phyloP scores from a whole-genome alignment of 2,329 filamentous ascomycete species.

The Apiospora rasikravindrae region DNA sequence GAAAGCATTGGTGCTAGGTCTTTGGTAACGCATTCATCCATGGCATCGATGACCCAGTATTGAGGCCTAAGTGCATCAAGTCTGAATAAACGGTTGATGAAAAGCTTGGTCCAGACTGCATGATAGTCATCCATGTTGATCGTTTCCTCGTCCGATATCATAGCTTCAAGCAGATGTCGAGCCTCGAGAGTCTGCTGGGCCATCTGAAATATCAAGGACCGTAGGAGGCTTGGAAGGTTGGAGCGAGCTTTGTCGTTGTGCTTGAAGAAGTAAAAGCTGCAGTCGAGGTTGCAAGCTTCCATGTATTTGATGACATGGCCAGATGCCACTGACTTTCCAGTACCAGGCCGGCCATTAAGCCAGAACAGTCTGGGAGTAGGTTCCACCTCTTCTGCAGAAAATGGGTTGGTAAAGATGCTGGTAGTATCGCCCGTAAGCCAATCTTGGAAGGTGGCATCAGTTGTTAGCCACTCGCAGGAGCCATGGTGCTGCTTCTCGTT shows the following conservation, averaged over 20 bases:
- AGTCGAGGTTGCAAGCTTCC: constrained; percentile 23
- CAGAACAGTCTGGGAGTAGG: constrained; percentile 30
- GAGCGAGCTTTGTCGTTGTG: constrained; percentile 25
- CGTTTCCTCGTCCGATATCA: constrained; percentile 29
- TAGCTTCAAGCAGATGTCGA: constrained; percentile 29
- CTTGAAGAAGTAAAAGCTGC: constrained; percentile 30
- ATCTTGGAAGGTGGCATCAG: not conserved
- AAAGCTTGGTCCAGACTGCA: constrained; percentile 41
- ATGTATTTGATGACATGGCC: constrained; percentile 24
- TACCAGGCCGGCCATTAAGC: constrained; percentile 35
- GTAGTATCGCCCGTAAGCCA: not conserved
- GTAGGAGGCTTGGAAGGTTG: constrained; percentile 26
- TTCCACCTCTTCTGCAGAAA: not conserved
- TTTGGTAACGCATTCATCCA: no score
- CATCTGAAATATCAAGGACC: constrained; percentile 42
- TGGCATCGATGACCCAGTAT: no score
- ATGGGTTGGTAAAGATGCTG: not conserved
- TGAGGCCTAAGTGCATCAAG: no score
- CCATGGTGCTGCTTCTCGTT: not conserved
- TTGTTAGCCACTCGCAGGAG: constrained; percentile 14
- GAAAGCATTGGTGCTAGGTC: no score
- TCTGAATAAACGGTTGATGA: no score
- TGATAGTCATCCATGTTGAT: constrained; percentile 34
- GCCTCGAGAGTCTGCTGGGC: constrained; percentile 31
- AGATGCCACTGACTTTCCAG: constrained; percentile 25